These are phyloP conservation scores for Malbranchea zuffiana DNA, from an alignment of 2,329 filamentous ascomycete genomes.

Conservation along the genomic window DNA sequence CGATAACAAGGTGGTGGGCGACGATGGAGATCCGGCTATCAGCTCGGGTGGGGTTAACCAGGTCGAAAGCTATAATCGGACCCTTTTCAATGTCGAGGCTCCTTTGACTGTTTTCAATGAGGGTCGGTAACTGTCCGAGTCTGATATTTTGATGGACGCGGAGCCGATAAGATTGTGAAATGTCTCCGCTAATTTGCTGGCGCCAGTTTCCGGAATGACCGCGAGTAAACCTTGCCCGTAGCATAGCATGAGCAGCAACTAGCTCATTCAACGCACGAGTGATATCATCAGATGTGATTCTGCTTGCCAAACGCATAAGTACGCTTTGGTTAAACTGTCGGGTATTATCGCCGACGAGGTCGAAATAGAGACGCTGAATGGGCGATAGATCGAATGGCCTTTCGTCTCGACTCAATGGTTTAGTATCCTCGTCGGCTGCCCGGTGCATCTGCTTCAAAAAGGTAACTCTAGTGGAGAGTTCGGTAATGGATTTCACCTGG, in stretches of 20 bases:
- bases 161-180: conserved; percentile 25
- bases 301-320: conserved; percentile 10
- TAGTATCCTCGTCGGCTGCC: not conserved
- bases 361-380: conserved; percentile 19
- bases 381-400: conserved; percentile 16
- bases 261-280: conserved; percentile 11
- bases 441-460: not conserved
- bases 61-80: conserved; percentile 11
- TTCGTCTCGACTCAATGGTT: conserved; percentile 4
- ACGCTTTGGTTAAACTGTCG: conserved; percentile 20
- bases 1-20: conserved; percentile 18
- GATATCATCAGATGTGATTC: conserved; percentile 7
- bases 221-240: conserved; percentile 18
- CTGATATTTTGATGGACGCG: conserved; percentile 19
- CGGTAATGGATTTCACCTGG: conserved; percentile 11
- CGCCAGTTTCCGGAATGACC: conserved; percentile 15
- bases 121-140: conserved; percentile 17
- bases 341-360: conserved; percentile 13
- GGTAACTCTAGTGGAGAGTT: conserved; percentile 10
- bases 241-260: conserved; percentile 17
- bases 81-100: conserved; percentile 27
- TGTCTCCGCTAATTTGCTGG: conserved; percentile 18
- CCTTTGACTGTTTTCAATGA: conserved; percentile 22
- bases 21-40: conserved; percentile 15
- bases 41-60: conserved; percentile 6